Conservation (phyloP, 768 basidiomycete genomes). For the Mrakia gelida region DNA sequence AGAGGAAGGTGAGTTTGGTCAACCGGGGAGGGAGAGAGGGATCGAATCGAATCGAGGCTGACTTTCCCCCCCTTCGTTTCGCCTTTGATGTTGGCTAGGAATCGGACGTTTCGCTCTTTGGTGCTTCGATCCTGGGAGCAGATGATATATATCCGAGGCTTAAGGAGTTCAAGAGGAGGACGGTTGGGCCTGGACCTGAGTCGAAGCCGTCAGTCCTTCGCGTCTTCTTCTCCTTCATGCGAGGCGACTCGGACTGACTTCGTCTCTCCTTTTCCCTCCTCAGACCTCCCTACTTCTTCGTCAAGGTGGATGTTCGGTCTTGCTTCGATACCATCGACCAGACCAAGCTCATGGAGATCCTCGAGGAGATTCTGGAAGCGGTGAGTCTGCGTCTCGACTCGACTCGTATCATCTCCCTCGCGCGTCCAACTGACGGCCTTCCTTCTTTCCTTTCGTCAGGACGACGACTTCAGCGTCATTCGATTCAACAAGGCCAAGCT, state of each 20-base stretch:
- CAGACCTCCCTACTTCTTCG: conserved; percentile 88
- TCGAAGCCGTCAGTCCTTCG: not conserved
- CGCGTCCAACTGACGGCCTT: not conserved
- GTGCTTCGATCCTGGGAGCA: conserved; percentile 74
- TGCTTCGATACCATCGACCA: conserved; percentile 97
- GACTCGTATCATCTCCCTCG: too few relatives aligned
- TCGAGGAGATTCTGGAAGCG: conserved; percentile 59
- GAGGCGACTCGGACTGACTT: not conserved
- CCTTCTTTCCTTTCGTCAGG: conserved; percentile 42
- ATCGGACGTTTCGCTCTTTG: conserved; percentile 59
- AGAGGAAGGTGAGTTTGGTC: conserved; percentile 64
- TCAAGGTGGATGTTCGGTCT: conserved; percentile 91
- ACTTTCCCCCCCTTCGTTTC: not conserved
- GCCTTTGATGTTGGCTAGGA: conserved; percentile 49
- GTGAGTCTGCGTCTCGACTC: conserved; percentile 43
- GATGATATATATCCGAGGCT: conserved; percentile 76
- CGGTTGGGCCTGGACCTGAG: not conserved
- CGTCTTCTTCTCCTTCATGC: not conserved
- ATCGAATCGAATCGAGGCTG: not conserved
- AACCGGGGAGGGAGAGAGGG: not conserved
- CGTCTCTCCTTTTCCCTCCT: not conserved
- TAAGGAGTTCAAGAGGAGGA: conserved; percentile 60
- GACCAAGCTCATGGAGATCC: conserved; percentile 69
- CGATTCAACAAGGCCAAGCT: conserved; percentile 25
- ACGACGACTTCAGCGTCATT: conserved; percentile 33